Evolutionary conservation across 2,329 filamentous ascomycete genomes (phyloP).

Genomic region (Exserohilum rostratum): DNA sequence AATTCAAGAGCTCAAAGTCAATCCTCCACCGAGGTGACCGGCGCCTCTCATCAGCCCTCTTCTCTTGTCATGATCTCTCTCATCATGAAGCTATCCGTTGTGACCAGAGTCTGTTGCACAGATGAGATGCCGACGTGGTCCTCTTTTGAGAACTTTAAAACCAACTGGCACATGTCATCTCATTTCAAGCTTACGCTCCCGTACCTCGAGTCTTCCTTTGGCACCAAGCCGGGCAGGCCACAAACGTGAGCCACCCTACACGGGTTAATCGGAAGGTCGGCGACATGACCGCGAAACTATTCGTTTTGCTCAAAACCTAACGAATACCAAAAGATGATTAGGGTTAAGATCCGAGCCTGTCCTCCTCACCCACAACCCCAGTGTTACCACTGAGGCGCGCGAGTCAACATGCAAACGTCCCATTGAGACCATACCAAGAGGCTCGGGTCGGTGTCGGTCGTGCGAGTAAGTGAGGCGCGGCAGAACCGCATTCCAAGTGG

Average conservation of each 20-base stretch:
- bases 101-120: conserved; percentile 76
- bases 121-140: conserved; percentile 76
- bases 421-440: conserved; percentile 64
- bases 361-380: conserved; percentile 58
- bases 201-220: conserved; percentile 56
- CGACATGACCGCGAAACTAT: conserved; percentile 62
- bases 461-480: conserved; percentile 49
- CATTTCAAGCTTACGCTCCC: conserved; percentile 57
- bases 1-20: conserved; percentile 59
- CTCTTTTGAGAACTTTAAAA: conserved; percentile 73
- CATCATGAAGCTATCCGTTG: conserved; percentile 61
- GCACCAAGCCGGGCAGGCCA: conserved; percentile 25
- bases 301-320: conserved; percentile 54
- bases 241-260: conserved; percentile 26
- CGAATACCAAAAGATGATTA: conserved; percentile 76
- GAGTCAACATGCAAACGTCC: conserved; percentile 48
- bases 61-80: conserved; percentile 46
- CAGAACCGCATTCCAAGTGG: conserved; percentile 62
- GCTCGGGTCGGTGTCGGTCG: conserved; percentile 62
- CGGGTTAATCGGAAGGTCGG: conserved; percentile 68
- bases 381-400: conserved; percentile 47
- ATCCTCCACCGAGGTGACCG: conserved; percentile 56
- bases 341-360: conserved; percentile 94
- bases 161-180: conserved; percentile 72
- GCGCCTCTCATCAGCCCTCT: conserved; percentile 59